These are phyloP conservation scores for Ophiocordyceps unilateralis DNA, from an alignment of 2,329 filamentous ascomycete genomes.

Conservation along the genomic window DNA sequence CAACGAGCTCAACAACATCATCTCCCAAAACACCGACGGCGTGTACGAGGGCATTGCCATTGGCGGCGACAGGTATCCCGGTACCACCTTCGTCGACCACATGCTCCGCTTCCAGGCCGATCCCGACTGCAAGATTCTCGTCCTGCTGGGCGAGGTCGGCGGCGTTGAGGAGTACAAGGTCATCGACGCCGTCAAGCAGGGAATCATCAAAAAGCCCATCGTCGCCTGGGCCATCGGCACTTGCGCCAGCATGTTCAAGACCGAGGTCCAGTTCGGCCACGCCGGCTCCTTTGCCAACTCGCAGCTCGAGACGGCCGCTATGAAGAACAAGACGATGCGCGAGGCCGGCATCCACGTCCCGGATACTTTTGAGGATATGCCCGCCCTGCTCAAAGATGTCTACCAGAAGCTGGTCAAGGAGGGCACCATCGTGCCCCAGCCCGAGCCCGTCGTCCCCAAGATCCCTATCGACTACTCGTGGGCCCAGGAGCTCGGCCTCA, in stretches of 20 bases:
- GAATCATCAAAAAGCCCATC: constrained; percentile 92
- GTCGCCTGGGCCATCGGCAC: constrained; percentile 99
- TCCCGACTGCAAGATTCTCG: constrained; percentile 91
- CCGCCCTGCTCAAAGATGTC: constrained; percentile 54
- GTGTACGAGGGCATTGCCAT: constrained; percentile 99
- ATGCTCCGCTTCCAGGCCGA: constrained; percentile 91
- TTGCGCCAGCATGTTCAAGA: constrained; percentile 99
- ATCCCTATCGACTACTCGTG: constrained; percentile 99
- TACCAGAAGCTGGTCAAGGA: constrained; percentile 79
- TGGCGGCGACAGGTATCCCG: constrained; percentile 96
- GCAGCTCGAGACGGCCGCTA: constrained; percentile 87
- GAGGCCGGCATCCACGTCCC: constrained; percentile 91
- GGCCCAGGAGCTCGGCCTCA: constrained; percentile 97
- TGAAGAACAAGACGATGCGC: constrained; percentile 95
- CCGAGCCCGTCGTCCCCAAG: constrained; percentile 91
- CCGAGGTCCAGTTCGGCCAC: constrained; percentile 98
- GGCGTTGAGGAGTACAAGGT: constrained; percentile 99
- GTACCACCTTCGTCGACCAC: constrained; percentile 98
- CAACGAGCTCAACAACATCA: constrained; percentile 99
- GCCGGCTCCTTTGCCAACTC: constrained; percentile 98
- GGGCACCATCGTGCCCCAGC: constrained; percentile 68
- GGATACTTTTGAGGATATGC: constrained; percentile 93
- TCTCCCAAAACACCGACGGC: constrained; percentile 89
- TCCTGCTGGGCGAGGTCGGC: constrained; percentile 94
- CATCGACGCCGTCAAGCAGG: constrained; percentile 91